A percentile compares a stretch with the other conserved stretches of the same genome.
phyloP scores from a whole-genome alignment of 140 eudicot species.

The Bidens hawaiensis region DNA sequence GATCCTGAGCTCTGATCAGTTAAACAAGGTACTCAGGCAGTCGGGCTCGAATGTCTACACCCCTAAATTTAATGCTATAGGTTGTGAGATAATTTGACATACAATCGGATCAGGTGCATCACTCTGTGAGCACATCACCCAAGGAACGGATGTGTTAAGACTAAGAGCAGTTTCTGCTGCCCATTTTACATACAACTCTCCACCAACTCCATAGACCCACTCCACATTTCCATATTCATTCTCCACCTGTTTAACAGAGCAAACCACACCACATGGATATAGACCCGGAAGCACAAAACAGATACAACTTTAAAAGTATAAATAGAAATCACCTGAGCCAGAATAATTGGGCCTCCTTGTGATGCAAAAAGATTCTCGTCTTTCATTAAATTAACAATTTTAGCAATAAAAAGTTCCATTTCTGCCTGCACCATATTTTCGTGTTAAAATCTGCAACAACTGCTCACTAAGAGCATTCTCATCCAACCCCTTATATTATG shows the following conservation, averaged over 20 bases:
- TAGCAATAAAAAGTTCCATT: constrained; percentile 64
- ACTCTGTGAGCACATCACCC: constrained; percentile 85
- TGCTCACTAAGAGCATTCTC: no score
- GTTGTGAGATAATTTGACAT: constrained; percentile 24
- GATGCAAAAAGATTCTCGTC: constrained; percentile 72
- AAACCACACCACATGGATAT: constrained; percentile 10
- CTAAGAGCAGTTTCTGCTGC: constrained; percentile 73
- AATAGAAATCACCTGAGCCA: constrained; percentile 53
- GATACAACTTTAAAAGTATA: background rate
- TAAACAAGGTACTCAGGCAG: background rate
- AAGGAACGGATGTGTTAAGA: constrained; percentile 67
- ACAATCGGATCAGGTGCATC: constrained; percentile 92
- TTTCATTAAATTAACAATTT: constrained; percentile 74
- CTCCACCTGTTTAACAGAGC: constrained; percentile 48
- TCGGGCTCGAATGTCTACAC: background rate
- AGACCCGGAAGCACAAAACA: background rate
- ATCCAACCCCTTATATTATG: no score
- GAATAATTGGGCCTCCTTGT: constrained; percentile 91
- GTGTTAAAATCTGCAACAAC: background rate
- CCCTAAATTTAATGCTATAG: background rate
- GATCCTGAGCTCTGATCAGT: background rate
- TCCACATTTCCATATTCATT: constrained; percentile 84
- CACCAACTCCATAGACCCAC: constrained; percentile 56
- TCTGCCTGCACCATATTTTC: constrained; percentile 47
- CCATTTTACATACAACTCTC: constrained; percentile 58